phyloP scores from a whole-genome alignment of 192 early-diverging fungal species.

The Powellomyces hirtus region DNA sequence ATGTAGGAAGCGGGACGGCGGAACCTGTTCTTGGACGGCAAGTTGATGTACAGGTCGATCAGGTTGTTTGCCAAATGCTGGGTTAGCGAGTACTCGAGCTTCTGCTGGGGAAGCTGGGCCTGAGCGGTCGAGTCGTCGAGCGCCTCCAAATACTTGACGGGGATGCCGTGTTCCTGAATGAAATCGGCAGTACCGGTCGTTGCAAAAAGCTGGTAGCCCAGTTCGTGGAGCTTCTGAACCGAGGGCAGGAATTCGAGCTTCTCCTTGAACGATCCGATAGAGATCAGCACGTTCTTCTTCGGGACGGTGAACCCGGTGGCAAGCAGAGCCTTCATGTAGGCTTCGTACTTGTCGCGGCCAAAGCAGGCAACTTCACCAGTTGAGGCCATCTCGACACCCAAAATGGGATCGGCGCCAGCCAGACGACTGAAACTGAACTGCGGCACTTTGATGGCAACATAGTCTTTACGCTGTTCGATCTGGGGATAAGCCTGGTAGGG shows the following conservation, averaged over 20 bases:
- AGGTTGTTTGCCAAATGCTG: conserved; percentile 95
- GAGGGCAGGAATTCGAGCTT: conserved; percentile 94
- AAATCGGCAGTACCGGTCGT: conserved; percentile 97
- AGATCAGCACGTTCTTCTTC: conserved; percentile 93
- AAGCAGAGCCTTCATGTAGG: conserved; percentile 92
- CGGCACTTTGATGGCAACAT: conserved; percentile 95
- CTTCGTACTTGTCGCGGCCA: conserved; percentile 96
- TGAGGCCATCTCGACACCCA: conserved; percentile 99
- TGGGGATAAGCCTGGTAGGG: conserved; percentile 79
- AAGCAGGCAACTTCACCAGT: conserved; percentile 99
- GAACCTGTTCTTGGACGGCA: conserved; percentile 97
- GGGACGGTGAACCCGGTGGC: conserved; percentile 91
- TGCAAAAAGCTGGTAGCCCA: conserved; percentile 92
- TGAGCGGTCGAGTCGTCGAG: conserved; percentile 59
- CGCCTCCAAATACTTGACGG: conserved; percentile 87
- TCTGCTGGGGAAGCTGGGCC: conserved; percentile 44
- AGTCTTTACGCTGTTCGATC: conserved; percentile 68
- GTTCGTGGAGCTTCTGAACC: conserved; percentile 74
- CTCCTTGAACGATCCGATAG: conserved; percentile 98
- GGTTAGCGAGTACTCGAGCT: conserved; percentile 88
- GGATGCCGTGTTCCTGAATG: conserved; percentile 90
- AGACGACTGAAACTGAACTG: conserved; percentile 97
- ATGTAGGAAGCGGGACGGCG: conserved; percentile 94
- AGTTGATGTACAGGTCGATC: conserved; percentile 98
- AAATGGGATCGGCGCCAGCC: conserved; percentile 92